Base-by-base conservation (phyloP, 2,329 filamentous ascomycete genomes). In the Fusarium burgessii region DNA sequence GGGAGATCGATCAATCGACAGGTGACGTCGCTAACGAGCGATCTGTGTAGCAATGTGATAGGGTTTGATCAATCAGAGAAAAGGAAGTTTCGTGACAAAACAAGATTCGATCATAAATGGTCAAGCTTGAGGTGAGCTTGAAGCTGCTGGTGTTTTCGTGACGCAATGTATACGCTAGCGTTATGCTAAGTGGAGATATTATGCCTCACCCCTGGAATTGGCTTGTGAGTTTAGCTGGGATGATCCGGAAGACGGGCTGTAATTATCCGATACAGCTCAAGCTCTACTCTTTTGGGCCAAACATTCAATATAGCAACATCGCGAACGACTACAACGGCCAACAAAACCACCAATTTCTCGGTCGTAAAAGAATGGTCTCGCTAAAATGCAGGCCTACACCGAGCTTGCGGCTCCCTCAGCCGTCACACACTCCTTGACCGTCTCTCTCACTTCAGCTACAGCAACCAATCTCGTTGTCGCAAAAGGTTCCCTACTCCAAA, bases 361-460 rank as follows among this genome's bases (percentile, higher is more conserved):
- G 46, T 61, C 66, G 70, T 56, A 71, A 70, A 77, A 79, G 73
- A 76, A 82, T 82, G 81, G 74, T 77, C 71, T 75, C 76, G 79
- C 77, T 70, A 72, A 73, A 50, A 98, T 98, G 95, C 95, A 98
- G 89, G 97, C 94, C 87, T 98, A 98, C 84, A 95, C 94, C 78
- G 96, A 99, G 87, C 87, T 99, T 80, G 91, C 94, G 81, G 93
- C 95, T 85, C 95, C 96, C 58, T 97, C 95, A 80, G 95, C 95
- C 80, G 94, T 98, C 83, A 95, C 94, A 77, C 92, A 97, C 84
- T 93, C 95, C 71, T 84, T 98, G 77, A 88, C 86, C 66, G 83
- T 97, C 42, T 89, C 94, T 38, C 94, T 99, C 78, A 87, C 92
- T 49, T 92, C 92, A 49, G 83, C 93, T 52, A 87, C 91, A 71